Evolutionary conservation across 768 basidiomycete genomes (phyloP).

Genomic region (Porphyrellus cyaneotinctus): DNA sequence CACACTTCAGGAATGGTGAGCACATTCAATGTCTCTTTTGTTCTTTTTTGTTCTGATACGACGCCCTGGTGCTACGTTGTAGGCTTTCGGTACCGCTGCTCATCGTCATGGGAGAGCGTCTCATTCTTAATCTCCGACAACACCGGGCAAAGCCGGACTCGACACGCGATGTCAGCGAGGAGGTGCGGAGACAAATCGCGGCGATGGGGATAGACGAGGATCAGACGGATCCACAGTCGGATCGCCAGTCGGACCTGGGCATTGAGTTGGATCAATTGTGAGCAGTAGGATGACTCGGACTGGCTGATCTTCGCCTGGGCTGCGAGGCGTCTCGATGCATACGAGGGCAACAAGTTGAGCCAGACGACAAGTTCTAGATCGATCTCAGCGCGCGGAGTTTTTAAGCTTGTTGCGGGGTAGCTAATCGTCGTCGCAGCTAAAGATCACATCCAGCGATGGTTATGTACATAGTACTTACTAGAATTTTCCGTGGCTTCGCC

Average conservation of each 20-base stretch:
- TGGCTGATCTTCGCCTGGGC: too few species aligned
- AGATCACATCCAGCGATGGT: too few species aligned
- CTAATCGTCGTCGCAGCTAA: too few species aligned
- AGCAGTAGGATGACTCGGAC: not conserved
- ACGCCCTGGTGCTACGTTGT: too few species aligned
- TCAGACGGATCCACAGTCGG: not conserved
- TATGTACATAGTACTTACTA: too few species aligned
- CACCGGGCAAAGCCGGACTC: constrained; percentile 1
- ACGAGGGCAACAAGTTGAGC: too few species aligned
- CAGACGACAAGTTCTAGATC: too few species aligned
- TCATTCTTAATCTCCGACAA: constrained; percentile 20
- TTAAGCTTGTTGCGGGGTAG: too few species aligned
- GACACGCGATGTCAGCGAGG: constrained; percentile 12
- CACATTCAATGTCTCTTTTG: not conserved
- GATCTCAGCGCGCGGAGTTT: too few species aligned
- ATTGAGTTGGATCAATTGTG: not conserved
- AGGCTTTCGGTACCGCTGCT: constrained; percentile 12
- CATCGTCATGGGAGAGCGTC: constrained; percentile 21
- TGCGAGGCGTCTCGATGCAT: too few species aligned
- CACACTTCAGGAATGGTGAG: constrained; percentile 8
- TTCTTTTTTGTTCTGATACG: not conserved
- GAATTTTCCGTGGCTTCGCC: too few species aligned
- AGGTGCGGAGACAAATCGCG: constrained; percentile 12
- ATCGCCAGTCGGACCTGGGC: not conserved
- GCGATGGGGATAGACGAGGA: not conserved